Evolutionary conservation across 1,284 basidiomycete species (phyloP).

Genomic region (Trametes pubescens): DNA sequence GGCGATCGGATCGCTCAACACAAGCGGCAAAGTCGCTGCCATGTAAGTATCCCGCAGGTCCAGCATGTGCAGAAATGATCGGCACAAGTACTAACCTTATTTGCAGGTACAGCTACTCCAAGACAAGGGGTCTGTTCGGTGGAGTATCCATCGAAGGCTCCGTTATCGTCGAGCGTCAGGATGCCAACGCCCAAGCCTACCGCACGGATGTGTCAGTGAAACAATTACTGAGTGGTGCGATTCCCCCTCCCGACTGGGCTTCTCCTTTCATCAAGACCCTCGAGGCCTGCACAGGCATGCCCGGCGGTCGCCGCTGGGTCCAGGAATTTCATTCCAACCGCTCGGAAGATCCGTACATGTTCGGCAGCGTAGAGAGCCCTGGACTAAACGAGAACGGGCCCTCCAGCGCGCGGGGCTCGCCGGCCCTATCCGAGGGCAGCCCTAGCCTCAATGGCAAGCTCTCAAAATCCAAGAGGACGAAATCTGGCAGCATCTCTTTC

Average conservation of each 20-base stretch:
- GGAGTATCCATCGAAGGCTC: slow-evolving; percentile 90
- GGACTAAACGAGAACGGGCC: slow-evolving; percentile 44
- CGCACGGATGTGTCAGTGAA: slow-evolving; percentile 77
- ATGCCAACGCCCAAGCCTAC: slow-evolving; percentile 88
- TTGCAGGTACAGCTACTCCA: slow-evolving; percentile 90
- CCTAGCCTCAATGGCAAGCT: slow-evolving; percentile 31
- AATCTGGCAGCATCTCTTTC: slow-evolving; percentile 53
- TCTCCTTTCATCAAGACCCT: slow-evolving; percentile 75
- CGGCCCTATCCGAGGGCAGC: slow-evolving; percentile 21
- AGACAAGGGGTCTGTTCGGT: slow-evolving; percentile 92
- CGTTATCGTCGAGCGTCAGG: slow-evolving; percentile 93
- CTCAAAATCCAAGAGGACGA: slow-evolving; percentile 59
- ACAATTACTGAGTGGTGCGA: slow-evolving; percentile 79
- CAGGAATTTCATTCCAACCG: slow-evolving; percentile 53
- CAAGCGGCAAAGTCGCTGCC: slow-evolving; percentile 89
- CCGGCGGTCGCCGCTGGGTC: slow-evolving; percentile 74
- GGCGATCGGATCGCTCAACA: slow-evolving; percentile 87
- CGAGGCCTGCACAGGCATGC: slow-evolving; percentile 75
- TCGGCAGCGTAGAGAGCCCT: slow-evolving; percentile 57
- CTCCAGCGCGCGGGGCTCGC: slow-evolving; percentile 17
- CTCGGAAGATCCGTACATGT: slow-evolving; percentile 58
- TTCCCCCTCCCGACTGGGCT: slow-evolving; percentile 84
- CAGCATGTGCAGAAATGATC: background rate
- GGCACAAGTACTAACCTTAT: slow-evolving; percentile 6
- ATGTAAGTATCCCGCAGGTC: slow-evolving; percentile 63